Conservation (phyloP, 768 basidiomycete genomes). For the Tricholoma furcatifolium region DNA sequence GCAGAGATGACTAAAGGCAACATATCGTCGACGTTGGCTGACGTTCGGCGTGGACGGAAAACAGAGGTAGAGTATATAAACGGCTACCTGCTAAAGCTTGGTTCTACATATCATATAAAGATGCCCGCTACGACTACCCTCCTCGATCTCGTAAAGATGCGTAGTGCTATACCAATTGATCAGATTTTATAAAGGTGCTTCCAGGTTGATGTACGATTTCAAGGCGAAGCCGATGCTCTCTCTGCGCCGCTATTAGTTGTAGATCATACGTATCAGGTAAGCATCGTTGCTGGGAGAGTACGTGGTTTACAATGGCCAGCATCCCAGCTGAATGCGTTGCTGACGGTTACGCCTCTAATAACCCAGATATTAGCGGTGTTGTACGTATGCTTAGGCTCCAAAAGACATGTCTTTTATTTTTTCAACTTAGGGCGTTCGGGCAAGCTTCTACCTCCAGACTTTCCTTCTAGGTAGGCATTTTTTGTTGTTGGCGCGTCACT, state of each 20-base stretch:
- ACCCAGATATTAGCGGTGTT: conserved; percentile 35
- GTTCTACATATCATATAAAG: conserved; percentile 49
- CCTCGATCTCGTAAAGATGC: conserved; percentile 58
- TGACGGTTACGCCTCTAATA: conserved; percentile 20
- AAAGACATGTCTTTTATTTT: neutral
- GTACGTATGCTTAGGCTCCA: conserved; percentile 12
- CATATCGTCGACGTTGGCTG: conserved; percentile 78
- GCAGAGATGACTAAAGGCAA: conserved; percentile 59
- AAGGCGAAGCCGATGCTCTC: no score
- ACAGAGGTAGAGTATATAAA: conserved; percentile 86
- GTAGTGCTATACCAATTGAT: conserved; percentile 54
- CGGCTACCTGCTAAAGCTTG: conserved; percentile 74
- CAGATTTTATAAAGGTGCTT: conserved; percentile 29
- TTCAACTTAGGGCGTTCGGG: conserved; percentile 29
- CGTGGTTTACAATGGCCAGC: conserved; percentile 5
- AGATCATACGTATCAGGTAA: no score
- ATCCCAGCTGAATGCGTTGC: conserved; percentile 9
- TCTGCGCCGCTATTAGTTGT: no score
- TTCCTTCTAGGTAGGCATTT: conserved; percentile 22
- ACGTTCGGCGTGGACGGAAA: conserved; percentile 54
- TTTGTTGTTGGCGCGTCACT: neutral
- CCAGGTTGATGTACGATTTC: no score
- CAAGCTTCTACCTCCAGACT: conserved; percentile 30
- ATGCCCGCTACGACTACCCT: conserved; percentile 61
- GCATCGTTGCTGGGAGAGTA: no score